Conservation (phyloP, 257 asterid species). For the Nicotiana otophora region DNA sequence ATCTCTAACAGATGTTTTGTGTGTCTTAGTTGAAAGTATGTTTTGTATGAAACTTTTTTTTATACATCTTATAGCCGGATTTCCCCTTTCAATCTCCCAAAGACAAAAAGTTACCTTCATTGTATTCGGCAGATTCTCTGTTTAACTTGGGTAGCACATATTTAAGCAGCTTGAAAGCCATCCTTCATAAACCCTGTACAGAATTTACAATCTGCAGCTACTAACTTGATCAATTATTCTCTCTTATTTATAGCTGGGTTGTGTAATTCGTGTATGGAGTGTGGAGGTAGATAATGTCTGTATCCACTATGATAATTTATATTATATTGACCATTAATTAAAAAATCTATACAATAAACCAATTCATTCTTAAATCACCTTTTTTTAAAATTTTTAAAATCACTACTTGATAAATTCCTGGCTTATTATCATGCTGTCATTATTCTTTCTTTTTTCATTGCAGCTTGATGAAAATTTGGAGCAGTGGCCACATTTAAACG, state of each 20-base stretch:
- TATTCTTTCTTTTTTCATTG: background rate
- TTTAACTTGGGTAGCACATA: background rate
- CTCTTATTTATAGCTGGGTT: background rate
- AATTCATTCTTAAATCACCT: background rate
- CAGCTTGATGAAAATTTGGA: slow-evolving; percentile 93
- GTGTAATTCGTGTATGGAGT: background rate
- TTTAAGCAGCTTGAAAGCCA: background rate
- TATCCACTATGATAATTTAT: background rate
- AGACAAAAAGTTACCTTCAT: background rate
- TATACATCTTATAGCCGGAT: background rate
- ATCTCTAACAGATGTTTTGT: background rate
- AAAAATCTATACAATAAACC: background rate
- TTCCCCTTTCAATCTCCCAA: background rate
- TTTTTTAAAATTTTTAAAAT: too few species aligned
- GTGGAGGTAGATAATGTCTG: background rate
- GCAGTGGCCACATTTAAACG: slow-evolving; percentile 98
- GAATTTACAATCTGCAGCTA: background rate
- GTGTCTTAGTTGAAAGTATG: background rate
- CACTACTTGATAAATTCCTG: background rate
- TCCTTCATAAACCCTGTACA: background rate
- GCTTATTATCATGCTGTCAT: slow-evolving; percentile 3
- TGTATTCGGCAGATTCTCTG: background rate
- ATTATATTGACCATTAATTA: background rate
- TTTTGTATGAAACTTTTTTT: background rate
- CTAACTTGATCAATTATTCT: background rate